Percentiles rank a stretch among this genome's conserved stretches.
These are phyloP conservation scores for Pseudofabraea citricarpa DNA, from an alignment of 2,329 filamentous ascomycete species.

Conservation along the genomic window DNA sequence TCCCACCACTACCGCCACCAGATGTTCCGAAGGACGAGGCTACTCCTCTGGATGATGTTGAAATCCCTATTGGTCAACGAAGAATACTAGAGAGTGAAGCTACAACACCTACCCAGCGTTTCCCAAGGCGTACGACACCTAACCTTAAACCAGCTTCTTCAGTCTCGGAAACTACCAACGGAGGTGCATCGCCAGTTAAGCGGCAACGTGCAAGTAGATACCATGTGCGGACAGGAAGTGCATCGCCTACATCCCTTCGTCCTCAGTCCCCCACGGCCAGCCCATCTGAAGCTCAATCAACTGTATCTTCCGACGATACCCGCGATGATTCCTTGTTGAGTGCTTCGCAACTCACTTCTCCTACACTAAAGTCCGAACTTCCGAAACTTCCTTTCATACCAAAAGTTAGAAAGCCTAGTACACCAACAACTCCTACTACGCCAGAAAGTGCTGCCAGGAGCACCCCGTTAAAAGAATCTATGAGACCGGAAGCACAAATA, in stretches of 20 bases:
- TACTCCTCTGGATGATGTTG: constrained; percentile 8
- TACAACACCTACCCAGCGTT: background rate
- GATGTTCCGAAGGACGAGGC: constrained; percentile 6
- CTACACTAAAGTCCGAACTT: too few relatives aligned
- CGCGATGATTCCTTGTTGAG: background rate
- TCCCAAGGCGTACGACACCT: background rate
- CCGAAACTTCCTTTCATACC: constrained; percentile 9
- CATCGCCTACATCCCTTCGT: constrained; percentile 7
- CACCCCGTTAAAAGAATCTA: constrained; percentile 13
- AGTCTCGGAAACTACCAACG: constrained; percentile 7
- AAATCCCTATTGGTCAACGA: constrained; percentile 27
- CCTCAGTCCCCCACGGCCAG: constrained; percentile 1
- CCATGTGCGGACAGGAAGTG: constrained; percentile 6
- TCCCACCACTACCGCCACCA: constrained; percentile 5
- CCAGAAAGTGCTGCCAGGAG: constrained; percentile 7
- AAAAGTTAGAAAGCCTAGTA: constrained; percentile 9
- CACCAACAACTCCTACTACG: constrained; percentile 8
- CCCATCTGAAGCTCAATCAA: background rate
- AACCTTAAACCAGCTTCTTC: background rate
- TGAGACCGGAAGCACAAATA: constrained; percentile 12
- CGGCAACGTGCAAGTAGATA: constrained; percentile 13
- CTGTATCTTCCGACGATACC: background rate
- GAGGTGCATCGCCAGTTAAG: constrained; percentile 6
- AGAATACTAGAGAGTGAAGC: constrained; percentile 14
- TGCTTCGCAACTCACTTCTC: background rate